A percentile compares a stretch with the other conserved stretches of the same genome.
Evolutionary conservation across 345 rosid species (phyloP).

Genomic region (Pugionium cornutum): DNA sequence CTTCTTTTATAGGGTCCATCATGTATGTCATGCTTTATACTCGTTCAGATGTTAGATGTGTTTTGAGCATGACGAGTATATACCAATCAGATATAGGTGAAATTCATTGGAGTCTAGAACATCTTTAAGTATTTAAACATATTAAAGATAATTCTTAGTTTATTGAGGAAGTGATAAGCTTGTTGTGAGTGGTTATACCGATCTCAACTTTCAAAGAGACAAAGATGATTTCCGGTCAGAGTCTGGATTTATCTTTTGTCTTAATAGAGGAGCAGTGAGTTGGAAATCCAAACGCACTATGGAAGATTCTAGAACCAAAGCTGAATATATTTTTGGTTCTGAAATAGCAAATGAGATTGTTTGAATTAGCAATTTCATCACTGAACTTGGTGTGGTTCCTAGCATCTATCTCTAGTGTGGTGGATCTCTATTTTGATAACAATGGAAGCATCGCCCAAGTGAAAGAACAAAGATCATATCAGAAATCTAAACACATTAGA

Average conservation of each 20-base stretch:
- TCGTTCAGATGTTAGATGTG: neutral
- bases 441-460: neutral
- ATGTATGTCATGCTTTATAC: neutral
- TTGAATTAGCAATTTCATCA: no score
- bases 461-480: neutral
- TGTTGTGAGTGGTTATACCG: neutral
- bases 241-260: neutral
- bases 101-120: neutral
- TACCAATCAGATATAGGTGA: neutral
- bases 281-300: neutral
- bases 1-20: neutral
- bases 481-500: neutral
- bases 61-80: neutral
- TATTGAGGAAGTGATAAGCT: neutral
- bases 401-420: neutral
- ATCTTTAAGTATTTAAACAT: neutral
- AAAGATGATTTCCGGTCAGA: neutral
- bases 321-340: neutral
- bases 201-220: neutral
- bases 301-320: neutral
- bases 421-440: neutral
- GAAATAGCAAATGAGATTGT: no score
- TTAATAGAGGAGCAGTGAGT: neutral
- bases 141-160: neutral
- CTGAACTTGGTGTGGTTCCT: neutral